Evolutionary conservation across 352 stramenopile species (phyloP).

Genomic region (Phytophthora macrochlamydospora): DNA sequence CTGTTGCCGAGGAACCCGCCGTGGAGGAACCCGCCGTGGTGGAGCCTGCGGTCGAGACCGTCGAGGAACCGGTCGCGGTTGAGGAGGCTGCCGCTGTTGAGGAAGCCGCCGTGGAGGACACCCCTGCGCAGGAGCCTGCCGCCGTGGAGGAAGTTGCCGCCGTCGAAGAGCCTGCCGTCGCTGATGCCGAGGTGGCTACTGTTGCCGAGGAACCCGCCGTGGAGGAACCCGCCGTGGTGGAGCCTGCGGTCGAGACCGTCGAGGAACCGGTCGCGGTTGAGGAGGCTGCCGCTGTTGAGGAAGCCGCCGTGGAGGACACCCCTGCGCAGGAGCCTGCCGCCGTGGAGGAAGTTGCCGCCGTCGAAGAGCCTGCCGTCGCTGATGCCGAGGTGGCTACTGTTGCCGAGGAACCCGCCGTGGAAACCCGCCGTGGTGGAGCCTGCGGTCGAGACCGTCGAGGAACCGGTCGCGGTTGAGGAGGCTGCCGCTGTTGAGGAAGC

Average conservation of each 20-base stretch:
- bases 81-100: not conserved
- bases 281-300: not conserved
- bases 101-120: not conserved
- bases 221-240: not conserved
- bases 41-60: not conserved
- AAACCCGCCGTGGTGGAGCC: not conserved
- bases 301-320: not conserved
- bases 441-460: not conserved
- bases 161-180: slow-evolving; percentile 1
- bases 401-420: not conserved
- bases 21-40: not conserved
- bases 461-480: not conserved
- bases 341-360: not conserved
- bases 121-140: not conserved
- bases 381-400: not conserved
- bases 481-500: not conserved
- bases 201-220: not conserved
- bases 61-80: not conserved
- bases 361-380: not conserved
- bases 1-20: too few relatives aligned
- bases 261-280: not conserved
- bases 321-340: slow-evolving; percentile 3
- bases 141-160: not conserved
- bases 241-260: not conserved
- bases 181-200: not conserved